phyloP scores from a whole-genome alignment of 306 rosid genomes.

The Casuarina equisetifolia region DNA sequence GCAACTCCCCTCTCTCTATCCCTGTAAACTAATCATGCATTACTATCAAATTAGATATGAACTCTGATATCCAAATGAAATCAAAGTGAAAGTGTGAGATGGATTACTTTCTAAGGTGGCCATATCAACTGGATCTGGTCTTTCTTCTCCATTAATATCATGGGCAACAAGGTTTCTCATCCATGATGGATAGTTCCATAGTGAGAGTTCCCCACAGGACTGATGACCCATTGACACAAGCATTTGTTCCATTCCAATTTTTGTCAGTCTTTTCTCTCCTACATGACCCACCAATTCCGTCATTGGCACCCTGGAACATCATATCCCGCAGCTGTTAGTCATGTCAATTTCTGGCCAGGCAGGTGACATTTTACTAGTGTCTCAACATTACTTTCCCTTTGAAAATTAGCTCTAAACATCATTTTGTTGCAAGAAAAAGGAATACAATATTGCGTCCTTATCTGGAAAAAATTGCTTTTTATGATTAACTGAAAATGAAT shows the following conservation, averaged over 20 bases:
- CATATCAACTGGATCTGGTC: slow-evolving; percentile 70
- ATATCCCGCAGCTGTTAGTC: neutral
- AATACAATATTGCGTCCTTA: neutral
- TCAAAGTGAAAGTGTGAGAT: neutral
- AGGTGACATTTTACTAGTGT: neutral
- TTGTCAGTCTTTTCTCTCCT: slow-evolving; percentile 57
- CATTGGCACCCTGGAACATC: slow-evolving; percentile 59
- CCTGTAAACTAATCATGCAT: slow-evolving; percentile 48
- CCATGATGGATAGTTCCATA: slow-evolving; percentile 80
- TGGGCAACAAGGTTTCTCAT: slow-evolving; percentile 66
- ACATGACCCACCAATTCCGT: slow-evolving; percentile 54
- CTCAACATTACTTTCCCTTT: neutral
- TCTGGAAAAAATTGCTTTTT: neutral
- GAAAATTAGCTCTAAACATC: neutral
- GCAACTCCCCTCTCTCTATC: slow-evolving; percentile 81
- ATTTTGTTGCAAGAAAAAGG: neutral
- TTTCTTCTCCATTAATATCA: slow-evolving; percentile 65
- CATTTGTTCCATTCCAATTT: slow-evolving; percentile 62
- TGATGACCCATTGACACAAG: slow-evolving; percentile 77
- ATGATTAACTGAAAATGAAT: too few relatives aligned
- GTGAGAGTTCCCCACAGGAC: slow-evolving; percentile 54
- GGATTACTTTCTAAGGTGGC: slow-evolving; percentile 65
- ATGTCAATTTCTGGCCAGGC: neutral
- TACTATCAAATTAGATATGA: slow-evolving; percentile 18
- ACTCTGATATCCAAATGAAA: neutral